These are phyloP conservation scores for Talaromyces nanjingensis DNA, from an alignment of 495 filamentous ascomycete genomes.

Conservation along the genomic window DNA sequence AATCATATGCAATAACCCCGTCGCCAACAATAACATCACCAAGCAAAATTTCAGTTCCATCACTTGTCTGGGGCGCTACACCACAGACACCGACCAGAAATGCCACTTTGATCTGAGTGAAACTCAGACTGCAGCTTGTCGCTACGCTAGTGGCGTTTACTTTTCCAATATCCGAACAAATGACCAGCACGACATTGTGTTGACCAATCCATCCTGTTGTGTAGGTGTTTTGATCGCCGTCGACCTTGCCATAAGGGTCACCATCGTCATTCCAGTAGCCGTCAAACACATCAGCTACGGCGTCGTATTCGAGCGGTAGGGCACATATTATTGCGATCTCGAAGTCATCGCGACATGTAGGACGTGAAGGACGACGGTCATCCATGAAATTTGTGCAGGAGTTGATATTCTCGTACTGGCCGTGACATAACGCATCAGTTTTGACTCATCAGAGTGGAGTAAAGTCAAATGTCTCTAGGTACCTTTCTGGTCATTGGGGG, in stretches of 20 bases:
- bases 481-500: too few species aligned
- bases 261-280: constrained; percentile 17
- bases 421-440: too few species aligned
- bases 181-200: too few species aligned
- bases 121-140: constrained; percentile 20
- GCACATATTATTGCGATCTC: constrained; percentile 33
- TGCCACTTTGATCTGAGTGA: constrained; percentile 11
- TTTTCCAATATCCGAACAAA: constrained; percentile 21
- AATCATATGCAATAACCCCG: too few species aligned
- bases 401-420: too few species aligned
- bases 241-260: constrained; percentile 14
- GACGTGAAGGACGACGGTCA: constrained; percentile 8
- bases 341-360: constrained; percentile 15
- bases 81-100: constrained; percentile 27
- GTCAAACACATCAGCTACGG: constrained; percentile 17
- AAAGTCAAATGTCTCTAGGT: too few species aligned
- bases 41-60: constrained; percentile 16
- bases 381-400: not conserved
- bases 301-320: constrained; percentile 24
- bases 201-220: constrained; percentile 20
- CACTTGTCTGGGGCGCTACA: constrained; percentile 16
- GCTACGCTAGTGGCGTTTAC: constrained; percentile 19
- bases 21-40: constrained; percentile 12
- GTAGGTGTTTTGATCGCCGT: constrained; percentile 21
- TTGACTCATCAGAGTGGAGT: too few species aligned